Percentiles rank a stretch among this genome's conserved stretches.
Evolutionary conservation across 2,329 filamentous ascomycete genomes (phyloP).

Genomic region (Trichoderma lentiforme): DNA sequence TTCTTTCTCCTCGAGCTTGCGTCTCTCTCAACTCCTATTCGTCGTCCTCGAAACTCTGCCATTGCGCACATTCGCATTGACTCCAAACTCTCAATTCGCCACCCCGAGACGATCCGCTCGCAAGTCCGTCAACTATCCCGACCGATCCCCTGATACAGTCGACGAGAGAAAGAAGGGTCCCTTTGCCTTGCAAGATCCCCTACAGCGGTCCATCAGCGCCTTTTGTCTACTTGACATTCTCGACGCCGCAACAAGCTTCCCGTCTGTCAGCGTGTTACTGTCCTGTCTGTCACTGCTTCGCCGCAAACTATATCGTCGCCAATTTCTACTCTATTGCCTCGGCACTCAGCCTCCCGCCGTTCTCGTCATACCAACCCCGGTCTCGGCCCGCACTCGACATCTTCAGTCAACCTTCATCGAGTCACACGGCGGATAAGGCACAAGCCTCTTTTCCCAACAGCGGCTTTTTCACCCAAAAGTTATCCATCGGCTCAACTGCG

Average conservation of each 20-base stretch:
- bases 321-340: not conserved
- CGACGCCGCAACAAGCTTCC: not conserved
- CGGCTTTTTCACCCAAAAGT: constrained; percentile 10
- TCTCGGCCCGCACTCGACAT: constrained; percentile 18
- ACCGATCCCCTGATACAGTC: constrained; percentile 16
- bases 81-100: constrained; percentile 23
- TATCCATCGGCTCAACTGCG: constrained; percentile 25
- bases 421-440: constrained; percentile 19
- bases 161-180: constrained; percentile 35
- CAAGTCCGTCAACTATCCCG: constrained; percentile 14
- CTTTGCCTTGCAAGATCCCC: constrained; percentile 9
- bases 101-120: constrained; percentile 21
- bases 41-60: constrained; percentile 15
- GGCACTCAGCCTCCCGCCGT: not conserved
- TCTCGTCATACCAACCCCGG: constrained; percentile 16
- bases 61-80: constrained; percentile 20
- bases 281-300: constrained; percentile 8
- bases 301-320: not conserved
- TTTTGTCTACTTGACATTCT: not conserved
- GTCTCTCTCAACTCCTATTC: constrained; percentile 18
- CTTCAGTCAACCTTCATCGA: not conserved
- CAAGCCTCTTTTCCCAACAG: constrained; percentile 22
- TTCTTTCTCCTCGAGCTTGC: constrained; percentile 38
- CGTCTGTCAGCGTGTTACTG: not conserved
- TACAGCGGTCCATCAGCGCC: not conserved